Evolutionary conservation across 768 basidiomycete genomes (phyloP), one percentile per base, ranked within the genome.

Genomic region (Tricholoma hemisulphureum): DNA sequence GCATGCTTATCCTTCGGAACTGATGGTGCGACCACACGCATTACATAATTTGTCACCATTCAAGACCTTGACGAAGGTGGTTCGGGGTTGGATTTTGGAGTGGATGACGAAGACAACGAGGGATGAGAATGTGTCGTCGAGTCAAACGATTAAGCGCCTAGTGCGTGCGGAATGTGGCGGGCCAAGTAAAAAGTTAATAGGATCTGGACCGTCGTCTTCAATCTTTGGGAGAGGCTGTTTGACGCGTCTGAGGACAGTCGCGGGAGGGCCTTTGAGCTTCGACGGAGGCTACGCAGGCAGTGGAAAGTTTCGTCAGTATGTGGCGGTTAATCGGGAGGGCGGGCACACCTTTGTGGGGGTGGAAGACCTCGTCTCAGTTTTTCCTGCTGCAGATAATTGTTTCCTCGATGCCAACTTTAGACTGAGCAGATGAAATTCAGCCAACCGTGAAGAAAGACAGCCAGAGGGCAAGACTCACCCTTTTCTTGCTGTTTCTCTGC

Each of bases 121-220:
- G 24, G n/a, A n/a, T n/a, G n/a, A n/a, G n/a, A n/a, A n/a, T n/a
- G n/a, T n/a, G n/a, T n/a, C n/a, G n/a, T n/a, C n/a, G n/a, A n/a
- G n/a, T n/a, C n/a, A n/a, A n/a, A n/a, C n/a, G n/a, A n/a, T n/a
- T n/a, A n/a, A n/a, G n/a, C n/a, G n/a, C n/a, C n/a, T n/a, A n/a
- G n/a, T n/a, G n/a, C n/a, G n/a, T n/a, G n/a, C n/a, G n/a, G n/a
- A n/a, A n/a, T n/a, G n/a, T n/a, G n/a, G n/a, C n/a, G n/a, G n/a
- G n/a, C n/a, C n/a, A n/a, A 43, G 59, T 20, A 68, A 45, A 53
- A 64, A 68, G 31, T 68, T 57, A 53, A 68, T 68, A n/a, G 67
- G 67, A 48, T 68, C 67, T n/a, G 67, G 67, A 1, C 66, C 67
- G 21, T 66, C 62, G 55, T 65, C 63, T 46, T 63, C 59, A 1